Percentiles rank a stretch among this genome's conserved stretches.
These are phyloP conservation scores for Penicillium sp. DNA, from an alignment of 2,329 filamentous ascomycete species.

Conservation along the genomic window DNA sequence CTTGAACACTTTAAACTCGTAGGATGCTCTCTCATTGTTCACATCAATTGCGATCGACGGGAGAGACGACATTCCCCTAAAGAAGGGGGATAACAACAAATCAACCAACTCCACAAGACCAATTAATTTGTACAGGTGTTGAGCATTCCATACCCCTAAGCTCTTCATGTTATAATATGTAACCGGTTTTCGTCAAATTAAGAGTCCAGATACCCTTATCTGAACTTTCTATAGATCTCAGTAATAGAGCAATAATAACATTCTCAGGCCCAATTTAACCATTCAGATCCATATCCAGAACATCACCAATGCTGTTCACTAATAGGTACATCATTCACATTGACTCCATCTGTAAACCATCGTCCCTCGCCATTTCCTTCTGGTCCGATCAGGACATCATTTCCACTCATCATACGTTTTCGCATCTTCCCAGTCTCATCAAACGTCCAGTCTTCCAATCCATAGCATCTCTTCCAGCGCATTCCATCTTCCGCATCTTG, in stretches of 20 bases:
- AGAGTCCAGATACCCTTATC: background rate
- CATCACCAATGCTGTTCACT: conserved; percentile 22
- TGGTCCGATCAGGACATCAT: conserved; percentile 44
- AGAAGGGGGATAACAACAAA: conserved; percentile 7
- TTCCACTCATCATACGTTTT: conserved; percentile 50
- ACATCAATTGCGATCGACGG: conserved; percentile 2
- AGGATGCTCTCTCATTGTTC: background rate
- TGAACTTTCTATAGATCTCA: background rate
- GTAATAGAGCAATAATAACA: background rate
- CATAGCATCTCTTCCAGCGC: conserved; percentile 82
- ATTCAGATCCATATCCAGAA: background rate
- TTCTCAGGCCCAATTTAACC: background rate
- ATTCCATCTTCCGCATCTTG: conserved; percentile 60
- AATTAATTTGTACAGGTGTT: background rate
- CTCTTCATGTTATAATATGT: background rate
- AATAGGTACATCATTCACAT: conserved; percentile 41
- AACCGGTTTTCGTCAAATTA: background rate
- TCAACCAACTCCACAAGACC: background rate
- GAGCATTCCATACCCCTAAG: conserved; percentile 1
- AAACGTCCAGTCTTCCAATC: conserved; percentile 58
- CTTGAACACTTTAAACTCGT: background rate
- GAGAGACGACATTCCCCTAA: background rate
- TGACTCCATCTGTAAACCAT: conserved; percentile 46
- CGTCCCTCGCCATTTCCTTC: conserved; percentile 43
- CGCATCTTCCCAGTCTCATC: conserved; percentile 47